These are phyloP conservation scores for Plenodomus tracheiphilus DNA, from an alignment of 2,329 filamentous ascomycete species.

Conservation along the genomic window DNA sequence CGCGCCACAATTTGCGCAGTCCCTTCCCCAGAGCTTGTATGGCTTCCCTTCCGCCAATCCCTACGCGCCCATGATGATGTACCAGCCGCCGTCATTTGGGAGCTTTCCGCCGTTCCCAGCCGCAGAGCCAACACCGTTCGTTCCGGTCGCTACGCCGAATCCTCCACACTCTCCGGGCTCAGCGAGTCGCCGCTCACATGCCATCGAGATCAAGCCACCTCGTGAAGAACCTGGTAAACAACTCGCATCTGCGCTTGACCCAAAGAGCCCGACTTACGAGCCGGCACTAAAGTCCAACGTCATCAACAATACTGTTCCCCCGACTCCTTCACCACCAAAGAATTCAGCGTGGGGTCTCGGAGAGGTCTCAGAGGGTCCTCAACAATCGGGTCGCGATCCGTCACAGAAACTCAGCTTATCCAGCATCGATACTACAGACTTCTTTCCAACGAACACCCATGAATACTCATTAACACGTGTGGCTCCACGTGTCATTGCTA, in stretches of 20 bases:
- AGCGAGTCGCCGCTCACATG: slow-evolving; percentile 44
- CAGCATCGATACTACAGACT: slow-evolving; percentile 47
- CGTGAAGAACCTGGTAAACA: slow-evolving; percentile 35
- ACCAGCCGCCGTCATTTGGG: slow-evolving; percentile 25
- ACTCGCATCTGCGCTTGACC: slow-evolving; percentile 36
- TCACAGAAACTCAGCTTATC: slow-evolving; percentile 43
- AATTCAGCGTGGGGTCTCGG: slow-evolving; percentile 30
- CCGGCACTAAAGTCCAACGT: slow-evolving; percentile 25
- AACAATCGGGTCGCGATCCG: slow-evolving; percentile 17
- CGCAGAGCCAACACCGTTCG: slow-evolving; percentile 26
- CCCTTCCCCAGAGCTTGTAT: slow-evolving; percentile 28
- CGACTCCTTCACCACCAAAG: slow-evolving; percentile 41
- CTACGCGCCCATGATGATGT: slow-evolving; percentile 34
- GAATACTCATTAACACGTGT: slow-evolving; percentile 45
- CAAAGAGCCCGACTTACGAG: slow-evolving; percentile 47
- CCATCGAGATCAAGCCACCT: slow-evolving; percentile 46
- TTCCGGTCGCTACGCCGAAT: slow-evolving; percentile 17
- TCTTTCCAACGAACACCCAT: slow-evolving; percentile 47
- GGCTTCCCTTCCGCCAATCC: slow-evolving; percentile 23
- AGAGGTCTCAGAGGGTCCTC: slow-evolving; percentile 16
- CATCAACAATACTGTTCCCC: slow-evolving; percentile 20
- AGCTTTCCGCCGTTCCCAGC: slow-evolving; percentile 19
- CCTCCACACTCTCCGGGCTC: slow-evolving; percentile 33
- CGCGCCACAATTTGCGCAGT: slow-evolving; percentile 29
- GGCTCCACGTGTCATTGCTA: slow-evolving; percentile 23